phyloP scores from a whole-genome alignment of 495 filamentous ascomycete species.

The Hyaloscypha bicolor region DNA sequence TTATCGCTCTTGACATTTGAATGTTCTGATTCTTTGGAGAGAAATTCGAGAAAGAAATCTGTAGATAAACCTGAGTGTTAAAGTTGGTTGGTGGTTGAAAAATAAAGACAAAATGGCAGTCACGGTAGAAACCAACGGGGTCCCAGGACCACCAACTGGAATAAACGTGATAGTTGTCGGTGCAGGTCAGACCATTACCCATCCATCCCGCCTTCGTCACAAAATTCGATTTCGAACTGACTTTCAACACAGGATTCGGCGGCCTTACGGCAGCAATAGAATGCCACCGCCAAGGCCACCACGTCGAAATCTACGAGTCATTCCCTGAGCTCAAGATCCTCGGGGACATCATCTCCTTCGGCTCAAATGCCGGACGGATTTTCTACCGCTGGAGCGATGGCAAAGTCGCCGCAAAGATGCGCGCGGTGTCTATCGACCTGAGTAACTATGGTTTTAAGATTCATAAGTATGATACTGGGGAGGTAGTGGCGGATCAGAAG shows the following conservation, averaged over 20 bases:
- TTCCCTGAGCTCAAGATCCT: conserved; percentile 47
- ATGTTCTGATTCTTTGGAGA: background rate
- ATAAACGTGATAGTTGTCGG: conserved; percentile 62
- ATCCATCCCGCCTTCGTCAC: background rate
- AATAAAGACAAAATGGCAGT: background rate
- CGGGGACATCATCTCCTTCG: conserved; percentile 56
- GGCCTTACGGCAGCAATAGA: conserved; percentile 66
- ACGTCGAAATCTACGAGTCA: conserved; percentile 54
- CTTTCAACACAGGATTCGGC: conserved; percentile 49
- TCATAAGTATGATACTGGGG: conserved; percentile 44
- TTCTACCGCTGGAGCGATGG: conserved; percentile 52
- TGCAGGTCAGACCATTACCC: conserved; percentile 36
- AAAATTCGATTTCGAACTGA: background rate
- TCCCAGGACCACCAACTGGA: conserved; percentile 29
- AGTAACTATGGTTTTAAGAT: conserved; percentile 44
- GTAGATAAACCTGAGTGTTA: background rate
- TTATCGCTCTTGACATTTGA: background rate
- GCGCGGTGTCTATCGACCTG: conserved; percentile 51
- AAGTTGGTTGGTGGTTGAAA: background rate
- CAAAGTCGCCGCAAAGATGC: conserved; percentile 47
- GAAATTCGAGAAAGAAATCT: background rate
- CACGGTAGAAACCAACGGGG: background rate
- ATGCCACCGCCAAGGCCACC: conserved; percentile 61
- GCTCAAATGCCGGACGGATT: conserved; percentile 49
- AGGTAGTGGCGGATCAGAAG: conserved; percentile 59